Evolutionary conservation across 2,329 filamentous ascomycete species (phyloP).

Genomic region (Claviceps digitariae): DNA sequence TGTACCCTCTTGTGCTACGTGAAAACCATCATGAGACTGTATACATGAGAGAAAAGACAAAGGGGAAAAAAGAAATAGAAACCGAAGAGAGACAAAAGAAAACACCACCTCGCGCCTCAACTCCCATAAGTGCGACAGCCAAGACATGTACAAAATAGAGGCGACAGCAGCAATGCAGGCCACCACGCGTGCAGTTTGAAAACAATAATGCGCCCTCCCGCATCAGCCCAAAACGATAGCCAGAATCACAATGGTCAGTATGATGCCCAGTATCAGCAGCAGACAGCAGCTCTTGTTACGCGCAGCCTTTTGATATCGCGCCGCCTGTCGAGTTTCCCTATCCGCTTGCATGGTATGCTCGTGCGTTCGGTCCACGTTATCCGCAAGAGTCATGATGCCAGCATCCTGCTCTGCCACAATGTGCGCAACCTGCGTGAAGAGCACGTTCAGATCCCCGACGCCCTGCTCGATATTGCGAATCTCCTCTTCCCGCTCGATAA

Average conservation of each 20-base stretch:
- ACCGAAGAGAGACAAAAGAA: background rate
- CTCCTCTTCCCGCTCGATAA: slow-evolving; percentile 91
- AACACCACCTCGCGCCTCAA: slow-evolving; percentile 6
- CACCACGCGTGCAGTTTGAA: background rate
- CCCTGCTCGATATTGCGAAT: slow-evolving; percentile 96
- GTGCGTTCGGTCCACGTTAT: slow-evolving; percentile 74
- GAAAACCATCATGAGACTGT: slow-evolving; percentile 3
- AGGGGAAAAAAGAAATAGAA: background rate
- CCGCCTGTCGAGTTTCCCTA: slow-evolving; percentile 70
- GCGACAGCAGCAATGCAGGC: background rate
- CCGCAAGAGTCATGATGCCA: slow-evolving; percentile 73
- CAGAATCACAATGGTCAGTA: slow-evolving; percentile 77
- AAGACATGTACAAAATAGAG: background rate
- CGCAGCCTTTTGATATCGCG: slow-evolving; percentile 87
- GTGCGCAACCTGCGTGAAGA: slow-evolving; percentile 95
- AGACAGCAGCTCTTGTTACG: slow-evolving; percentile 90
- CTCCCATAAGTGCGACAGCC: background rate
- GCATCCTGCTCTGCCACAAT: slow-evolving; percentile 89
- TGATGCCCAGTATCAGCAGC: slow-evolving; percentile 74
- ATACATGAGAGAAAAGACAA: background rate
- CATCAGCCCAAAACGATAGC: slow-evolving; percentile 65
- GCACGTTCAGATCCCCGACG: slow-evolving; percentile 86
- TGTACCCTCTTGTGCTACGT: slow-evolving; percentile 7
- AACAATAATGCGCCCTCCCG: background rate
- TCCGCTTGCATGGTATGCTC: slow-evolving; percentile 77